Evolutionary conservation across 2,329 filamentous ascomycete genomes (phyloP).

Genomic region (Aspergillus jensenii): DNA sequence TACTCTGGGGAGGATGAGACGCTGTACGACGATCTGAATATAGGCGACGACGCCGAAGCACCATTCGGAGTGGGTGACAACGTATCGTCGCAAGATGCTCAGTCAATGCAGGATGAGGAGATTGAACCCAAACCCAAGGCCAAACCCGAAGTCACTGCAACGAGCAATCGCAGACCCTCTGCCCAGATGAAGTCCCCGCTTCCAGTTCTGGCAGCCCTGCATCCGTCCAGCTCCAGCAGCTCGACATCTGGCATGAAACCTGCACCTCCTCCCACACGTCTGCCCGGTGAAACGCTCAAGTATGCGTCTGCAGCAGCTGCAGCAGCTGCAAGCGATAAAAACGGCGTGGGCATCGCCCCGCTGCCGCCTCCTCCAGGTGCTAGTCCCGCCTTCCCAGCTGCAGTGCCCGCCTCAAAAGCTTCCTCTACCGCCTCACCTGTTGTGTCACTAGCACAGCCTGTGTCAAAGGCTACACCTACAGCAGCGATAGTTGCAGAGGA

Average conservation of each 20-base stretch:
- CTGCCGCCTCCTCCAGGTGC: conserved; percentile 82
- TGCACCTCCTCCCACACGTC: conserved; percentile 77
- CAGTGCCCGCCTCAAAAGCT: conserved; percentile 52
- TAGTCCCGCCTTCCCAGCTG: conserved; percentile 50
- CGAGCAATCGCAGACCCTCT: conserved; percentile 69
- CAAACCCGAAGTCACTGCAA: conserved; percentile 55
- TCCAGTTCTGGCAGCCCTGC: conserved; percentile 86
- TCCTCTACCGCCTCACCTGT: conserved; percentile 61
- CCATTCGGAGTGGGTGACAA: conserved; percentile 80
- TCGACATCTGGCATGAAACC: conserved; percentile 79
- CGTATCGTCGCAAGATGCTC: conserved; percentile 91
- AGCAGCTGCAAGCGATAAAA: conserved; percentile 86
- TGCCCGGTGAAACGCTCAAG: conserved; percentile 86
- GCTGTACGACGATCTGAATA: conserved; percentile 90
- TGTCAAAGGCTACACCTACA: conserved; percentile 38
- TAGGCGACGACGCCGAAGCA: conserved; percentile 83
- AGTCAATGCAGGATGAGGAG: conserved; percentile 84
- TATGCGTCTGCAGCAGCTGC: conserved; percentile 96
- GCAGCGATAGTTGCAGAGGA: conserved; percentile 44
- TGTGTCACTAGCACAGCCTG: conserved; percentile 50
- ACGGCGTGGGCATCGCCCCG: conserved; percentile 84
- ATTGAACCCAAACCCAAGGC: conserved; percentile 62
- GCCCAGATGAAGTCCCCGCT: conserved; percentile 90
- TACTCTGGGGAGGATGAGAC: conserved; percentile 86
- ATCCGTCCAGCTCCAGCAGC: conserved; percentile 55